A percentile compares a stretch with the other conserved stretches of the same genome.
Conservation (phyloP, 1,139 yeast species). For the Chernovozyma aurita region DNA sequence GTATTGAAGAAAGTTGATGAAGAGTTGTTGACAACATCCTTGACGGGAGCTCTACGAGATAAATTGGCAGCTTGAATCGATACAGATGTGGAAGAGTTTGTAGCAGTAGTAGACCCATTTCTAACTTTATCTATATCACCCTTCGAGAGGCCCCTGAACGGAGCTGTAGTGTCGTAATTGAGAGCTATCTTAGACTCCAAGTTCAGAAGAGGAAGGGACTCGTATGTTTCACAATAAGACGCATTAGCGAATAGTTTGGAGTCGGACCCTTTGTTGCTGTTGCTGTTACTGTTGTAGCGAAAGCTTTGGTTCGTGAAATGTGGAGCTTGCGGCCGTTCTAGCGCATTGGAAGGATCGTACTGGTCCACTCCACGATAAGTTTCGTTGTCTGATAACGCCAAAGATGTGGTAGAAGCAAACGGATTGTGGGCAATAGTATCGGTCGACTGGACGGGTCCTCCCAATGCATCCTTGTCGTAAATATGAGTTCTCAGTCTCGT, state of each 20-base stretch:
- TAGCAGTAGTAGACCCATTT: neutral
- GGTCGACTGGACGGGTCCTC: conserved; percentile 25
- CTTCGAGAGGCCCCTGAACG: neutral
- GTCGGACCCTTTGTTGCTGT: neutral
- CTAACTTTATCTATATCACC: neutral
- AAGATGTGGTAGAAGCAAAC: conserved; percentile 7
- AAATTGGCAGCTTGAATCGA: no score
- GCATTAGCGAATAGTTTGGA: neutral
- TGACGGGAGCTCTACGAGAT: no score
- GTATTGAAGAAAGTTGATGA: no score
- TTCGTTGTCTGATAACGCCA: neutral
- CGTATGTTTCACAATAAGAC: neutral
- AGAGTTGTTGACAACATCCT: no score
- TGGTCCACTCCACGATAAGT: neutral
- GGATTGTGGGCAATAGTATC: conserved; percentile 24
- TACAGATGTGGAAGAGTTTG: neutral
- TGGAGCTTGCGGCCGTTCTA: neutral
- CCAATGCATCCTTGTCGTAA: conserved; percentile 30
- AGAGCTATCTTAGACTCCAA: neutral
- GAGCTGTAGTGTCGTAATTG: neutral
- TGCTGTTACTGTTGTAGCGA: neutral
- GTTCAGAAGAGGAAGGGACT: neutral
- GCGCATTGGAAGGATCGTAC: neutral
- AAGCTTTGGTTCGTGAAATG: neutral
- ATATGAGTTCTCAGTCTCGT: conserved; percentile 31